Conservation (phyloP, 306 rosid species). For the Oemleria cerasiformis region DNA sequence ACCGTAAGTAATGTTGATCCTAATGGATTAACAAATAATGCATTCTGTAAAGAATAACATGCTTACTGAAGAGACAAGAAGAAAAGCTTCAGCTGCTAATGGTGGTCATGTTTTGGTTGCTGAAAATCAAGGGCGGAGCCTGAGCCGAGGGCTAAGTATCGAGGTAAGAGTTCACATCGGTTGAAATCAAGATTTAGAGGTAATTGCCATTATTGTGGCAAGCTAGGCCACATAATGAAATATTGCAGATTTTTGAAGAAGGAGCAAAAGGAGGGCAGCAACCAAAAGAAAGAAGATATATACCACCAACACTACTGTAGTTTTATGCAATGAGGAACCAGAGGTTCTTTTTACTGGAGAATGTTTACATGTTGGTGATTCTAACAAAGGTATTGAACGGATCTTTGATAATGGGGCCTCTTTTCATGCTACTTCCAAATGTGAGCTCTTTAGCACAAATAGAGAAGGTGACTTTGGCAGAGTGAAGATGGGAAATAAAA, state of each 20-base stretch:
- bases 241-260: background rate
- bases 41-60: background rate
- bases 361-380: background rate
- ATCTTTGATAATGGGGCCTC: background rate
- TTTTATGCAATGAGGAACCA: background rate
- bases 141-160: background rate
- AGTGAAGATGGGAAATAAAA: background rate
- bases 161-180: background rate
- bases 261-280: background rate
- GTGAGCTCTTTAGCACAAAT: background rate
- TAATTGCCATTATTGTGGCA: background rate
- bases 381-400: background rate
- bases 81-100: too few species aligned
- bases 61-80: background rate
- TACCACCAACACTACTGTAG: background rate
- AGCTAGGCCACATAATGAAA: background rate
- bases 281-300: background rate
- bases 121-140: background rate
- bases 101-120: background rate
- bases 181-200: background rate
- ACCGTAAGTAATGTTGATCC: background rate
- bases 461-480: background rate
- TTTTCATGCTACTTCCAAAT: background rate
- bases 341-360: background rate
- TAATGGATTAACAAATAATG: background rate